These are phyloP conservation scores for Jaltomata sinuosa DNA, from an alignment of 257 asterid genomes.

Conservation along the genomic window DNA sequence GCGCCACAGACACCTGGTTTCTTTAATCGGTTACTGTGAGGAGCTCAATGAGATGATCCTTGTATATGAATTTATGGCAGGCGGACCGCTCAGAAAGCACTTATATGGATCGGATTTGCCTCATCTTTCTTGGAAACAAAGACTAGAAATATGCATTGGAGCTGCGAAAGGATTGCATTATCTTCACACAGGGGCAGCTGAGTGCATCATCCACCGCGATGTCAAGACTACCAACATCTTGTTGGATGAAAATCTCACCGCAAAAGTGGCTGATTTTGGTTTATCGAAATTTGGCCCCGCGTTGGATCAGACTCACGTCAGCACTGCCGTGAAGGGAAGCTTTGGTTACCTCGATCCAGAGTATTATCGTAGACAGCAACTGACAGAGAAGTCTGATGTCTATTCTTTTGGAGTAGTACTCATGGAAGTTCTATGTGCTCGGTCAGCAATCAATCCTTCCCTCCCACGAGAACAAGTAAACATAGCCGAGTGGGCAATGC, in stretches of 20 bases:
- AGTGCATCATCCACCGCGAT: slow-evolving; percentile 22
- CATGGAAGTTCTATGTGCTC: slow-evolving; percentile 21
- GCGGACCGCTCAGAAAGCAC: slow-evolving; percentile 24
- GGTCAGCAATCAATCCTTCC: slow-evolving; percentile 24
- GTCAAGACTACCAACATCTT: slow-evolving; percentile 26
- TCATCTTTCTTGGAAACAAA: slow-evolving; percentile 17
- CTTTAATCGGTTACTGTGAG: slow-evolving; percentile 23
- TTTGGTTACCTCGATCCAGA: slow-evolving; percentile 31
- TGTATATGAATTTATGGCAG: slow-evolving; percentile 26
- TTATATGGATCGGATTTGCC: slow-evolving; percentile 15
- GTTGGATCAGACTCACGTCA: slow-evolving; percentile 20
- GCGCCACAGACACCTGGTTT: slow-evolving; percentile 24
- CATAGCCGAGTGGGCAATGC: slow-evolving; percentile 30
- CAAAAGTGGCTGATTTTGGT: slow-evolving; percentile 27
- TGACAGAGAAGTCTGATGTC: slow-evolving; percentile 27
- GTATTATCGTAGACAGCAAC: slow-evolving; percentile 21
- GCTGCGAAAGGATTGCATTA: slow-evolving; percentile 28
- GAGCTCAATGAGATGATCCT: slow-evolving; percentile 29
- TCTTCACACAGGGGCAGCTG: slow-evolving; percentile 24
- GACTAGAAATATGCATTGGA: slow-evolving; percentile 30
- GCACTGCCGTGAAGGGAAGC: slow-evolving; percentile 23
- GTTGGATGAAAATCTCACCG: slow-evolving; percentile 19
- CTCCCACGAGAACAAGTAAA: slow-evolving; percentile 25
- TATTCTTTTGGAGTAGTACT: slow-evolving; percentile 30
- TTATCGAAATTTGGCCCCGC: slow-evolving; percentile 23